These are phyloP conservation scores for Eucalyptus urophylla DNA, from an alignment of 345 rosid species.

Conservation along the genomic window DNA sequence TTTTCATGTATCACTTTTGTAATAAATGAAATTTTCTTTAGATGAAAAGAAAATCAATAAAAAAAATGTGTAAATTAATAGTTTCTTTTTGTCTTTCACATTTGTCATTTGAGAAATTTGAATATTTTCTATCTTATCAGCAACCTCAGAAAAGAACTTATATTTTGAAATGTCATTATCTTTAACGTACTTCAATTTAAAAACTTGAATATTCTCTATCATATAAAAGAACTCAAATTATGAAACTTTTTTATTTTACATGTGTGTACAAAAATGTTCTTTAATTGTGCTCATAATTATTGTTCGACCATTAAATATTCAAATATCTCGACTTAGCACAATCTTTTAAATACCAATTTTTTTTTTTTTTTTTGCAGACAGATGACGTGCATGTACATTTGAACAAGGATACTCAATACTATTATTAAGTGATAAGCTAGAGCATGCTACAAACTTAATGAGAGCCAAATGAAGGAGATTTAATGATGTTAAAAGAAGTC, in stretches of 20 bases:
- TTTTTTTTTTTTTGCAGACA: background rate
- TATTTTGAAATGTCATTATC: background rate
- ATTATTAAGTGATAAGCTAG: background rate
- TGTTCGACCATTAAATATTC: background rate
- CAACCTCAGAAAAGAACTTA: background rate
- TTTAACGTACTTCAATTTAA: background rate
- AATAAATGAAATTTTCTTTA: too few relatives aligned
- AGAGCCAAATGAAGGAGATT: background rate
- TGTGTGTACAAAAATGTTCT: background rate
- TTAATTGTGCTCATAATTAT: background rate
- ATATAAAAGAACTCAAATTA: background rate
- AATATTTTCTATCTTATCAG: background rate
- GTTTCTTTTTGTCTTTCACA: background rate
- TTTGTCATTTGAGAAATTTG: background rate
- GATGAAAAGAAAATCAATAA: too few relatives aligned
- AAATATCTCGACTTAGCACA: background rate
- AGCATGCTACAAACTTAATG: background rate
- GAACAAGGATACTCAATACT: background rate
- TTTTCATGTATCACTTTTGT: too few relatives aligned
- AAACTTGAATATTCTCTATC: background rate
- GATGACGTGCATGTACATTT: background rate
- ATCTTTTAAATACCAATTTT: background rate
- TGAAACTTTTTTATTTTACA: background rate
- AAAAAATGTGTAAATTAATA: background rate
- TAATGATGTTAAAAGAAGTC: background rate